Evolutionary conservation across 176 grass and related monocot species (phyloP), one percentile per base, ranked within the genome.

Genomic region (Zea luxurians): DNA sequence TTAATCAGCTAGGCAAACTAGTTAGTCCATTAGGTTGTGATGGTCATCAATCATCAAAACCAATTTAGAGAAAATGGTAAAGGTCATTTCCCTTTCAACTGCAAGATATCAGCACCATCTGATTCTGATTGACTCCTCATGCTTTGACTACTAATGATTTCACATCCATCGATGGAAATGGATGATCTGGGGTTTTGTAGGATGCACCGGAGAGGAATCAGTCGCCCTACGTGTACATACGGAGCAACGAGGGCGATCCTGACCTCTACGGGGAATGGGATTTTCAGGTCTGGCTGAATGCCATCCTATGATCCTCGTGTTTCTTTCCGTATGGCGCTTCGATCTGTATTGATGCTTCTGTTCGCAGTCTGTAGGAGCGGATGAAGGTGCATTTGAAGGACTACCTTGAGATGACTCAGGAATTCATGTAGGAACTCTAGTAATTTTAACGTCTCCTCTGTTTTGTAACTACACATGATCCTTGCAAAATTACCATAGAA

Each of bases 251-350:
- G 67, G 10, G 80, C 53, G 91, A 94, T 46, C 85, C 91, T 44
- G 78, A 98, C 66, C 89, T 98, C 54, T 81, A 85, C 9, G 91
- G 85, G 35, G 83, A 98, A 21, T 94, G 95, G 95, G 78, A 94
- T 81, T 98, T 90, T 18, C 87, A 89, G 90, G 95, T 98, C 52
- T 85, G 60, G 2, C 10, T 8, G 18, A 13, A 49, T 48, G 68
- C 3, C 47, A 35, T 1, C 4, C 13, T 77, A 12, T 48, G 15
- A 38, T 41, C 8, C 18, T 40, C 42, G 0, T 76, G n/a, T 61
- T 84, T 73, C 27, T 49, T 55, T 12, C 13, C 0, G 16, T 57
- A 4, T 10, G 36, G 2, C 10, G 60, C 8, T 13, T 52, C 17
- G 13, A 34, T 54, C 13, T 50, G 64, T 8, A 35, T 37, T 46